Base-by-base conservation (phyloP, 768 basidiomycete species). In the Russula sp. region DNA sequence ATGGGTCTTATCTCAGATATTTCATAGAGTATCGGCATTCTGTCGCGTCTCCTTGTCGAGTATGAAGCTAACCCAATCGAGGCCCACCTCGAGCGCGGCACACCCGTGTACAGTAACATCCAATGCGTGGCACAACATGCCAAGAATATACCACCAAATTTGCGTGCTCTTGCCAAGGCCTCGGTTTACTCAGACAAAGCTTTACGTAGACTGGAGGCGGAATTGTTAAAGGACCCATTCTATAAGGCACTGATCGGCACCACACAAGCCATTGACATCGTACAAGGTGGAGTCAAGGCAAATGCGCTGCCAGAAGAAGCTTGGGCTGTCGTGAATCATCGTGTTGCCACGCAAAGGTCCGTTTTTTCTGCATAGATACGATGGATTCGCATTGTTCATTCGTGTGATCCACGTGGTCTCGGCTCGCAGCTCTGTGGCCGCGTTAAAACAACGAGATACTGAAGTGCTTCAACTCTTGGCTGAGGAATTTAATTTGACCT, bases 21-120 rank as follows among this genome's bases (percentile, higher is more conserved):
- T 38, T 32, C 32, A 11, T 43, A 66, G 65, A 45, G 83, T 60
- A 91, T 96, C 60, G 91, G 93, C 11, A 85, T 92, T 55, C 82
- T 95, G n/a, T n/a, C n/a, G n/a, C n/a, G n/a, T n/a, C n/a, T n/a
- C n/a, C n/a, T n/a, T n/a, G n/a, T n/a, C n/a, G n/a, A n/a, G n/a
- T n/a, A n/a, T n/a, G n/a, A n/a, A n/a, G n/a, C n/a, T n/a, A n/a
- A n/a, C n/a, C n/a, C n/a, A n/a, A n/a, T n/a, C n/a, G n/a, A n/a
- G n/a, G n/a, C n/a, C n/a, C n/a, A n/a, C n/a, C n/a, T n/a, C n/a
- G n/a, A n/a, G n/a, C n/a, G n/a, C n/a, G n/a, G n/a, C n/a, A n/a
- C n/a, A n/a, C n/a, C n/a, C n/a, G n/a, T n/a, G n/a, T n/a, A n/a
- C n/a, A n/a, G n/a, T n/a, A n/a, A n/a, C n/a, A n/a, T n/a, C n/a